Base-by-base conservation (phyloP, 371 early-diverging fungal species). In the Lichtheimia hyalospora region DNA sequence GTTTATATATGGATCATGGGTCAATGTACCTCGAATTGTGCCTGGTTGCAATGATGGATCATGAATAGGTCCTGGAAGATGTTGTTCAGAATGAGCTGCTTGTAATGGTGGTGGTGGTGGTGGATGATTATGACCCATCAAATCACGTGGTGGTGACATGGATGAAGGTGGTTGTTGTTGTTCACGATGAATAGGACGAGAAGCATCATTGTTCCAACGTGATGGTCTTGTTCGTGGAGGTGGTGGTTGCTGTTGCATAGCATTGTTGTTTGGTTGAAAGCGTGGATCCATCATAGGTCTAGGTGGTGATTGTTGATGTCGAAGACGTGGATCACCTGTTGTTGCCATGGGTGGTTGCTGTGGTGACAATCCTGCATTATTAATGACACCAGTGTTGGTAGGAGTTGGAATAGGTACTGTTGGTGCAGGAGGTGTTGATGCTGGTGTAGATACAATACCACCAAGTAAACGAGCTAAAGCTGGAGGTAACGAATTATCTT, bases 11-110 rank as follows among this genome's bases (percentile, higher is more conserved):
- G 5, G 10, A 3, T 25, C 34, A 34, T 34, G 34, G 10, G 10
- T 6, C 0, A n/a, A 24, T 39, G 54, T 72, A 79, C 80, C 76
- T 76, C 67, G 61, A 58, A 79, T 79, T 25, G 61, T 61, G 0
- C 74, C 74, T 28, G 67, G 58, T 20, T 76, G 73, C 25, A 79
- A 52, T 20, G 66, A 43, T 0, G 68, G 64, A 48, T 79, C 80
- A 54, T 18, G 46, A 14, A 63, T 49, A 54, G 77, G 77, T 1
- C 66, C 64, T 43, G 61, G 56, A 8, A 66, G 10, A 39, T 28
- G 14, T 40, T 46, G 46, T 46, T 46, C 18, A 21, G 46, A 10
- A 21, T 46, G 46, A 46, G 21, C 5, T 14, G 46, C 3, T 18
- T 2, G 25, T 25, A 25, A 25, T 3, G 25, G 34, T 8, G 24